Evolutionary conservation across 2,329 filamentous ascomycete species (phyloP), one percentile per base, ranked within the genome.

Genomic region (Alternaria burnsii): DNA sequence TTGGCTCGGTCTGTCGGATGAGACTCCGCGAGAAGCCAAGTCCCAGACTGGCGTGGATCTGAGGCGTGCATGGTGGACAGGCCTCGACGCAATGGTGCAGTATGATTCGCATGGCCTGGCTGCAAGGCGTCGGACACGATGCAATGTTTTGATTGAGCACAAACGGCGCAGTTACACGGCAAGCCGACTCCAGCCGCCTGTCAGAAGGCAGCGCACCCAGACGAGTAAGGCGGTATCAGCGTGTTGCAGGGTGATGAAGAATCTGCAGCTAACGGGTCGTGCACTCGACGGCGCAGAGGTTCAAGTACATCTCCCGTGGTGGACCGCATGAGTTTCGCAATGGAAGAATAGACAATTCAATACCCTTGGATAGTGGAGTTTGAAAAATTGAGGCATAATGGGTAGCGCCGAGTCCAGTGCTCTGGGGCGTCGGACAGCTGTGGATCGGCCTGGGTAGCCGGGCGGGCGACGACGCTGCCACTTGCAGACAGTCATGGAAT

Each of bases 251-350:
- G 41, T 20, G 54, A 26, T 10, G 62, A 61, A 63, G 63, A 66
- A 52, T 62, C 71, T 70, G 68, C 65, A 63, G 63, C 59, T 55
- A 61, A 48, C 65, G 70, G 67, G 59, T 65, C 66, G 69, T 66
- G 67, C 67, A 58, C 59, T 47, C 44, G 65, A 67, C 58, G 63
- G 65, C 63, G 61, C 51, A 52, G 66, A 67, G 59, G 67, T 67
- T 68, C 68, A 71, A 67, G 73, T 69, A 70, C 73, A 73, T 74
- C 71, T 71, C 71, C 71, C 70, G 72, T 54, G 55, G 59, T 55
- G 62, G 62, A 59, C 56, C 55, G 52, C 55, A 34, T 43, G 51
- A 43, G 55, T 43, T 34, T 54, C 24, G 55, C 52, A 46, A 28
- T 55, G 48, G 42, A 36, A 43, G 34, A 50, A 10, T 50, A 50